phyloP scores from a whole-genome alignment of 257 asterid genomes.

The Solanum phureja region DNA sequence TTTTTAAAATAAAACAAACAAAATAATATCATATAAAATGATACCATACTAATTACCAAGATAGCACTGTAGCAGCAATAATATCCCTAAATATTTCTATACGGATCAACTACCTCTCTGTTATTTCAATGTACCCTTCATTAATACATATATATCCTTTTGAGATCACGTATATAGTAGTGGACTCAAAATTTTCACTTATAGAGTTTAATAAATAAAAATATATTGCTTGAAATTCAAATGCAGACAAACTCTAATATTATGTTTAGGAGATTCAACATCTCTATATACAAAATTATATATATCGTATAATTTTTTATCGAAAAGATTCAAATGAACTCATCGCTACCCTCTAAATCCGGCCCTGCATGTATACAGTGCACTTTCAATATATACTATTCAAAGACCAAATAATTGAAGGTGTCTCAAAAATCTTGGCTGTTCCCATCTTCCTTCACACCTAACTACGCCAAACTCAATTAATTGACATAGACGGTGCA shows the following conservation, averaged over 20 bases:
- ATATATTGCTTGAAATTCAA: background rate
- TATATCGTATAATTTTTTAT: too few species aligned
- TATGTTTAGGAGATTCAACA: background rate
- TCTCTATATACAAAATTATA: too few species aligned
- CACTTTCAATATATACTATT: too few species aligned
- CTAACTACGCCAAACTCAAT: background rate
- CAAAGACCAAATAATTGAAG: background rate
- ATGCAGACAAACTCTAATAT: background rate
- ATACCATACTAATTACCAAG: background rate
- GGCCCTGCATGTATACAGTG: background rate
- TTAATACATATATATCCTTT: background rate
- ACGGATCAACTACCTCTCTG: background rate
- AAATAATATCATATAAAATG: background rate
- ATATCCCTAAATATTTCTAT: background rate
- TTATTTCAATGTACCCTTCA: background rate
- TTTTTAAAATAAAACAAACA: background rate
- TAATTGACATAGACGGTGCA: background rate
- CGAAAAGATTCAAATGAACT: too few species aligned
- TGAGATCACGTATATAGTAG: too few species aligned
- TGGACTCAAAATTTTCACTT: too few species aligned
- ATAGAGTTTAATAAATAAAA: too few species aligned
- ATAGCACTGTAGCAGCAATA: background rate
- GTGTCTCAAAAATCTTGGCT: background rate
- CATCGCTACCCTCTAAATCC: background rate
- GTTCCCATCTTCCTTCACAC: background rate